Evolutionary conservation across 1,284 basidiomycete species (phyloP).

Genomic region (Ustilago vetiveriae): DNA sequence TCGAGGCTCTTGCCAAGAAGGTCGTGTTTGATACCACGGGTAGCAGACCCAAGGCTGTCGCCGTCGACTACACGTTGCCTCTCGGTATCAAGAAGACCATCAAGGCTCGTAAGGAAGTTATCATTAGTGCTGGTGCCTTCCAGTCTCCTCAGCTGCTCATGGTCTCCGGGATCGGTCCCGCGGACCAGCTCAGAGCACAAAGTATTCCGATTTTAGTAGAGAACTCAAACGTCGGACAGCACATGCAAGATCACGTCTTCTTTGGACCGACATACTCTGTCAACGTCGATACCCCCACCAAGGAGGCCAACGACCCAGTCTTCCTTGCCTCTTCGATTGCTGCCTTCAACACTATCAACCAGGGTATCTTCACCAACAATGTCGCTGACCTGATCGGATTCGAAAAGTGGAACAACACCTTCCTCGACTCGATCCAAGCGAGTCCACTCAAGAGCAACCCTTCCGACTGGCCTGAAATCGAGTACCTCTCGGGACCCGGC

Average conservation of each 20-base stretch:
- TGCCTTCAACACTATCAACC: constrained; percentile 28
- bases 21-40: constrained; percentile 66
- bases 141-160: constrained; percentile 63
- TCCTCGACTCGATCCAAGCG: constrained; percentile 37
- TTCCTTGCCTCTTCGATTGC: constrained; percentile 37
- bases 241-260: constrained; percentile 61
- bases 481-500: constrained; percentile 52
- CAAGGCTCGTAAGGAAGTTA: constrained; percentile 57
- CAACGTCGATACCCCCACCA: constrained; percentile 43
- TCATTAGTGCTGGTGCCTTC: constrained; percentile 61
- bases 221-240: constrained; percentile 48
- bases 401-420: constrained; percentile 45
- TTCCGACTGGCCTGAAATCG: constrained; percentile 49
- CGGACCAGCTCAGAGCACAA: constrained; percentile 29
- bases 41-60: constrained; percentile 58
- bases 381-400: constrained; percentile 55
- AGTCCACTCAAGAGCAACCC: constrained; percentile 31
- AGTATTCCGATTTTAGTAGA: constrained; percentile 38
- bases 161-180: constrained; percentile 56
- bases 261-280: constrained; percentile 50
- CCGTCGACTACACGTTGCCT: constrained; percentile 40
- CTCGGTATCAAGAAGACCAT: constrained; percentile 29
- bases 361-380: constrained; percentile 53
- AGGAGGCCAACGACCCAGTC: constrained; percentile 46
- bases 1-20: constrained; percentile 56